A percentile compares a stretch with the other conserved stretches of the same genome.
Evolutionary conservation across 2,329 filamentous ascomycete genomes (phyloP).

Genomic region (Colletotrichum tropicicola): DNA sequence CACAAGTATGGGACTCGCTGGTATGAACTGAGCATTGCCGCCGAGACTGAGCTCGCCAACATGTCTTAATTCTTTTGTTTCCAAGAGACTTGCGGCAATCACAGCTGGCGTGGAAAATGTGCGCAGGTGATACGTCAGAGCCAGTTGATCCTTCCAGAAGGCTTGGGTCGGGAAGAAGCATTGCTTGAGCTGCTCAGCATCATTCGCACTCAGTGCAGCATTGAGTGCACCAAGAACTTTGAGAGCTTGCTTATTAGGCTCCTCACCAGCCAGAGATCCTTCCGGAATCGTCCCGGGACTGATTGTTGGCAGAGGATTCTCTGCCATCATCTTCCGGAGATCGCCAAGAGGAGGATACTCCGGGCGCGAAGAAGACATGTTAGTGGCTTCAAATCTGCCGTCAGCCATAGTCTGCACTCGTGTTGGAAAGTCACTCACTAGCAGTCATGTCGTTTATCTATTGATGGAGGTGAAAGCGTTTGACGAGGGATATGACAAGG

Average conservation of each 20-base stretch:
- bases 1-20: not conserved
- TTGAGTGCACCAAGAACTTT: not conserved
- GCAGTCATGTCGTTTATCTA: no score
- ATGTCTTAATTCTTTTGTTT: not conserved
- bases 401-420: no score
- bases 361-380: no score
- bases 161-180: slow-evolving; percentile 5
- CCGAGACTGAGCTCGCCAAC: not conserved
- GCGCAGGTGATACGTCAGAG: slow-evolving; percentile 20
- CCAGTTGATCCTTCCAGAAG: slow-evolving; percentile 19
- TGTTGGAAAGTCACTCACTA: no score
- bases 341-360: not conserved
- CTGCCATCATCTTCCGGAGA: slow-evolving; percentile 5
- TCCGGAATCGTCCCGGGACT: not conserved
- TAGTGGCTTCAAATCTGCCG: no score
- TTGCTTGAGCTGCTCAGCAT: not conserved
- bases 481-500: no score
- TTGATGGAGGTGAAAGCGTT: no score
- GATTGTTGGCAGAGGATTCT: not conserved
- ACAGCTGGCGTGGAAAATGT: not conserved
- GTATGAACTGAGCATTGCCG: slow-evolving; percentile 4
- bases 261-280: not conserved
- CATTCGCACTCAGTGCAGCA: not conserved
- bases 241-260: not conserved
- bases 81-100: not conserved